Percentiles rank a stretch among this genome's conserved stretches.
phyloP scores from a whole-genome alignment of 257 asterid genomes.

The Forsythia suspensa region DNA sequence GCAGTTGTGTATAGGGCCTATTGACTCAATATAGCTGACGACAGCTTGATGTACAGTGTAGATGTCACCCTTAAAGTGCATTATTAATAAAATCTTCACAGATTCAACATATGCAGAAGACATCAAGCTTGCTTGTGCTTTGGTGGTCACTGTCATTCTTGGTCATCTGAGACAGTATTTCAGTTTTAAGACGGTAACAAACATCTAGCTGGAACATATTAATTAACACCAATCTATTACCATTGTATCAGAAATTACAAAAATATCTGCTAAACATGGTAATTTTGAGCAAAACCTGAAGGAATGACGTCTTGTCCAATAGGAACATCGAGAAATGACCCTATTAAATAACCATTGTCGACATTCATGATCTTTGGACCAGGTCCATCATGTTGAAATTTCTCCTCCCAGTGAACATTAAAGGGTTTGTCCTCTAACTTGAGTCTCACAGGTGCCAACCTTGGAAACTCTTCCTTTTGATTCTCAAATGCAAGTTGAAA shows the following conservation, averaged over 20 bases:
- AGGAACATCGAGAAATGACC: conserved; percentile 94
- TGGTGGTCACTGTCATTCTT: neutral
- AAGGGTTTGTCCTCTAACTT: conserved; percentile 82
- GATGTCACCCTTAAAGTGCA: conserved; percentile 8
- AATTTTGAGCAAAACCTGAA: conserved; percentile 53
- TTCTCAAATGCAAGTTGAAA: conserved; percentile 59
- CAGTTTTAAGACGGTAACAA: neutral
- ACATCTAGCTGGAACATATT: neutral
- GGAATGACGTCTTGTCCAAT: conserved; percentile 78
- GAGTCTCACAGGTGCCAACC: conserved; percentile 83
- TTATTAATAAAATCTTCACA: neutral
- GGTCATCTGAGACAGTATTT: neutral
- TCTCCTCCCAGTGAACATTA: conserved; percentile 86
- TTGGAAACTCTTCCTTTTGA: conserved; percentile 86
- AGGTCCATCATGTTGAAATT: conserved; percentile 59
- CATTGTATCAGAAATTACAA: neutral
- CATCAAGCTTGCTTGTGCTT: conserved; percentile 5
- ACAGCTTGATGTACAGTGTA: neutral
- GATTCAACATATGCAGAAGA: neutral
- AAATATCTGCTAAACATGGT: conserved; percentile 14
- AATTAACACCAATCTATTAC: neutral
- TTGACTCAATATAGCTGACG: conserved; percentile 5
- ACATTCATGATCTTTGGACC: conserved; percentile 55
- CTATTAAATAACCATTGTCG: conserved; percentile 68
- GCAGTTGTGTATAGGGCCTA: conserved; percentile 8